Base-by-base conservation (phyloP, 2,329 filamentous ascomycete species). In the Phaeophleospora eucalypticola region DNA sequence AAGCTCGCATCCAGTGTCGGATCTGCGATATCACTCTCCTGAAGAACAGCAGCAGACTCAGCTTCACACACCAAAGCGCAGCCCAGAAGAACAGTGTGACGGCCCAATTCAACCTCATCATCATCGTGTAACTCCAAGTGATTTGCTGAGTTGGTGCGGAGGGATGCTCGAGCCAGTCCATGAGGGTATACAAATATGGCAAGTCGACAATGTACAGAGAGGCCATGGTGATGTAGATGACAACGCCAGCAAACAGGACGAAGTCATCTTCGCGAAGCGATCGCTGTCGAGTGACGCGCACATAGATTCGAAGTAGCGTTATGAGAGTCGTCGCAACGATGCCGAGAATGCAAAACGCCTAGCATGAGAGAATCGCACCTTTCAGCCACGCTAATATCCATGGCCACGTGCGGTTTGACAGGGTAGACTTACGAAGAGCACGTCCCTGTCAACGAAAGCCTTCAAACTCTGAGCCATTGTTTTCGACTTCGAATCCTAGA, bases 11-110 rank as follows among this genome's bases (percentile, higher is more conserved):
- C 32, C 39, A 49, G 24, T 38, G 17, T 12, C 17, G 3, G 8
- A 41, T 45, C 15, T 44, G 42, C 8, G 37, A 21, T 18, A 46
- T 43, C 20, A 49, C 39, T 24, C 47, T 15, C n/a, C 47, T 19
- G 37, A 49, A 49, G 43, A 45, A 49, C 19, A 49, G 43, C 4
- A 49, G 47, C 32, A 49, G 29, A 38, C 47, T 49, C 10, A 49
- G 29, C 33, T 49, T 49, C 21, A 49, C 47, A 8, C 16, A 21
- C 47, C 47, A 49, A 10, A 46, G 43, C 7, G 46, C 43, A 2
- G 43, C 35, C 47, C 47, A 49, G 35, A 45, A 49, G 16, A 49
- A 43, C 19, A 43, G 8, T 2, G 42, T 49, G 18, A 49, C 42
- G 3, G 47, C 42, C 12, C 24, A 49, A 21, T 49, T 49, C 37